Evolutionary conservation across 2,329 filamentous ascomycete genomes (phyloP).

Genomic region (Thielaviopsis musarum): DNA sequence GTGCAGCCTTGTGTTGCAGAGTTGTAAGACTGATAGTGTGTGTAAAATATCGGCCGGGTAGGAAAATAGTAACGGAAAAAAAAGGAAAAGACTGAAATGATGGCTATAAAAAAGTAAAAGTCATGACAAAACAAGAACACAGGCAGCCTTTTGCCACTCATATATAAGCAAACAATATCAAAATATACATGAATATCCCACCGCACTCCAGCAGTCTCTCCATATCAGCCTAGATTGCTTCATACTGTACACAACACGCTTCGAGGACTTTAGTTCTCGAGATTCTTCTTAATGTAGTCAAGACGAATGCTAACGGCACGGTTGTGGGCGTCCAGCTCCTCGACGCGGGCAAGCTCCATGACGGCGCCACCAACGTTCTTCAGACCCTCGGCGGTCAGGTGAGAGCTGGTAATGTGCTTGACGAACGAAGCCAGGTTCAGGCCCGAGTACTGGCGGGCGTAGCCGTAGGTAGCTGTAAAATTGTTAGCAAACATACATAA

Average conservation of each 20-base stretch:
- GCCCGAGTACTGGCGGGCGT: constrained; percentile 95
- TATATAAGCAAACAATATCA: neutral
- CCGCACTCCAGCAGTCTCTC: too few relatives aligned
- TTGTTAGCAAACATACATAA: constrained; percentile 13
- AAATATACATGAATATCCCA: neutral
- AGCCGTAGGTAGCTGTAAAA: constrained; percentile 74
- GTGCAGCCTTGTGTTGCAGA: too few relatives aligned
- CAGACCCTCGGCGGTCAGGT: constrained; percentile 72
- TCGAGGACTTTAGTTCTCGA: neutral
- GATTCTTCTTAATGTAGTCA: constrained; percentile 25
- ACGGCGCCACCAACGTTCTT: constrained; percentile 75
- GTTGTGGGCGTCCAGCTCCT: constrained; percentile 86
- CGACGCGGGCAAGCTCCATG: constrained; percentile 87
- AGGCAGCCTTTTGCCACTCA: neutral
- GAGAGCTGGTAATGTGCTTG: constrained; percentile 93
- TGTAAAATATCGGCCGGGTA: neutral
- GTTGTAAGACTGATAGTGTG: too few relatives aligned
- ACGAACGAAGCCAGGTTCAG: constrained; percentile 92
- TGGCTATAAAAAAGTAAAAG: neutral
- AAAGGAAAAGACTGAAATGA: neutral
- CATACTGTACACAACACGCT: neutral
- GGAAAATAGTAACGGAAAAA: neutral
- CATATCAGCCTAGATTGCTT: neutral
- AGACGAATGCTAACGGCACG: constrained; percentile 77
- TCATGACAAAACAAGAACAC: neutral